These are phyloP conservation scores for Cymodocea nodosa DNA, from an alignment of 116 monocot genomes.

Conservation along the genomic window DNA sequence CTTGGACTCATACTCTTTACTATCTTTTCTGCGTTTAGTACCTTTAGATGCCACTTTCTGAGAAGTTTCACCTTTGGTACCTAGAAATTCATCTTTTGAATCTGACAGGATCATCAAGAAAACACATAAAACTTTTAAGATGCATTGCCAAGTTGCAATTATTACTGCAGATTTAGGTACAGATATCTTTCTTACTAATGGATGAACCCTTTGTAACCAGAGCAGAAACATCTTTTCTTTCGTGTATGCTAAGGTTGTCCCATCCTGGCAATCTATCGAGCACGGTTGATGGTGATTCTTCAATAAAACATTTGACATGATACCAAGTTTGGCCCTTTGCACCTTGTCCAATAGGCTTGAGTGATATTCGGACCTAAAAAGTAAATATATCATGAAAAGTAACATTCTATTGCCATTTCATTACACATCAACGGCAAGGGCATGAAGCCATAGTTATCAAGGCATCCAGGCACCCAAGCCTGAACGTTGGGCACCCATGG, in stretches of 20 bases:
- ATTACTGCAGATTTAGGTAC: background rate
- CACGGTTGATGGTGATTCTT: constrained; percentile 42
- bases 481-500: no score
- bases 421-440: no score
- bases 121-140: background rate
- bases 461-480: no score
- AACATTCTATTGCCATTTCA: no score
- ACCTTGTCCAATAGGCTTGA: constrained; percentile 59
- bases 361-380: constrained; percentile 65
- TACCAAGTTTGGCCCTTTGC: constrained; percentile 49
- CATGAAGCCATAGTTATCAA: no score
- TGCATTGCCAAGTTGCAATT: background rate
- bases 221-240: constrained; percentile 38
- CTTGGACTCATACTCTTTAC: constrained; percentile 30
- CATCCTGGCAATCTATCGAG: constrained; percentile 68
- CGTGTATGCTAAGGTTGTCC: constrained; percentile 55
- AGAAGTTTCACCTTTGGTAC: constrained; percentile 10
- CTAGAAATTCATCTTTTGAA: constrained; percentile 8
- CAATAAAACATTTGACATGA: constrained; percentile 58
- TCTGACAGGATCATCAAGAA: constrained; percentile 1
- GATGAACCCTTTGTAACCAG: constrained; percentile 21
- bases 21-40: constrained; percentile 47
- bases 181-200: constrained; percentile 22
- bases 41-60: constrained; percentile 30
- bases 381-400: background rate